Evolutionary conservation across 2,329 filamentous ascomycete genomes (phyloP).

Genomic region (Exophiala sideris): DNA sequence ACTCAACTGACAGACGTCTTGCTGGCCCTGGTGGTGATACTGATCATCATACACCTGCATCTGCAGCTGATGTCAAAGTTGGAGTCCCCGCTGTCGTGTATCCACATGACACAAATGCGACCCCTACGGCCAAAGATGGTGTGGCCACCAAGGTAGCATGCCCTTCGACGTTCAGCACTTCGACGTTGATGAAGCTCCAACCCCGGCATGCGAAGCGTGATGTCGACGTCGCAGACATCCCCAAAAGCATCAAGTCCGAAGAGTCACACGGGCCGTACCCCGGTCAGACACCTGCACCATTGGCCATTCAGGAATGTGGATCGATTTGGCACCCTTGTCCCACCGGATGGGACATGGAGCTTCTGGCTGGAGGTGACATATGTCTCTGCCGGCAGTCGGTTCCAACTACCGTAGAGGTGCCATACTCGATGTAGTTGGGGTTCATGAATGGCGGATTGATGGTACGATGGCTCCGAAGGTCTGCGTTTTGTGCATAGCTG

Average conservation of each 20-base stretch:
- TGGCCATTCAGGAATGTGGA: background rate
- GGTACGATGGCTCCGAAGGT: too few species aligned
- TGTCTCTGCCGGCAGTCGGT: too few species aligned
- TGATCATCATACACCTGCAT: too few species aligned
- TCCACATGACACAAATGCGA: constrained; percentile 8
- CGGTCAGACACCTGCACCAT: background rate
- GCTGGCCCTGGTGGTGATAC: background rate
- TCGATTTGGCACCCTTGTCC: too few species aligned
- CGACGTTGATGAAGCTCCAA: background rate
- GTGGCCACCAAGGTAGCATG: background rate
- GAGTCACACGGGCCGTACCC: background rate
- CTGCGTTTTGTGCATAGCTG: too few species aligned
- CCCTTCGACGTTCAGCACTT: background rate
- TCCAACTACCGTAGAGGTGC: too few species aligned
- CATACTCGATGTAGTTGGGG: too few species aligned
- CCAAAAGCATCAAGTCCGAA: constrained; percentile 3
- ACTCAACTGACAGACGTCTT: constrained; percentile 1
- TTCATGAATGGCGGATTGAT: too few species aligned
- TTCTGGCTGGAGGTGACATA: too few species aligned
- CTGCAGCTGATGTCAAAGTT: background rate
- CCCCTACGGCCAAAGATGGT: constrained; percentile 3
- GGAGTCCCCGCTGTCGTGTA: constrained; percentile 11
- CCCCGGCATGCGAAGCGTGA: constrained; percentile 1
- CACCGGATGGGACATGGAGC: too few species aligned
- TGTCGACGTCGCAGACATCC: constrained; percentile 3